These are phyloP conservation scores for Xylaria curta DNA, from an alignment of 495 filamentous ascomycete genomes.

Conservation along the genomic window DNA sequence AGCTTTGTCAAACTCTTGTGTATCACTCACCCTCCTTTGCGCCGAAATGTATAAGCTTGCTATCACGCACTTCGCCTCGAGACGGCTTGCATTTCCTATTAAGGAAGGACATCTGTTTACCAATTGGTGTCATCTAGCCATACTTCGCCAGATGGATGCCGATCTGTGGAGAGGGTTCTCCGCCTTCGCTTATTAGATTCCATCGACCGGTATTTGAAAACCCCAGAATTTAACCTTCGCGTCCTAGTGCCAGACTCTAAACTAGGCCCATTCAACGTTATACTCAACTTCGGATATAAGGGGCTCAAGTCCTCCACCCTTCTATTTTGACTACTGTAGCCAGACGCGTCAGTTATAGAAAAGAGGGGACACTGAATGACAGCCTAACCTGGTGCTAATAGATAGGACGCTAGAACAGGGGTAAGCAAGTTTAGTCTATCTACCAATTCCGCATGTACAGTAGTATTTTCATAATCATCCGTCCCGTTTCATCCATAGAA, in stretches of 20 bases:
- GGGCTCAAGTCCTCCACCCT: not conserved
- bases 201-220: not conserved
- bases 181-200: not conserved
- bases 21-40: not conserved
- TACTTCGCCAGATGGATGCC: not conserved
- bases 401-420: not conserved
- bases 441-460: not conserved
- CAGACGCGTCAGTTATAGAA: not conserved
- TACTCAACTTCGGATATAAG: not conserved
- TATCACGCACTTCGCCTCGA: not conserved
- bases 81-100: not conserved
- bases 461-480: not conserved
- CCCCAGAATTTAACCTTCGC: not conserved
- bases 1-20: not conserved
- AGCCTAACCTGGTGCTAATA: not conserved
- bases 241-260: not conserved
- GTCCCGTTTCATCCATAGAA: conserved; percentile 16
- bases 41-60: not conserved
- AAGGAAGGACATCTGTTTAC: conserved; percentile 6
- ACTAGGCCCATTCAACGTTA: not conserved
- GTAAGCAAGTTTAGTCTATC: not conserved
- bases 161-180: conserved; percentile 9
- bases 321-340: not conserved
- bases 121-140: not conserved
- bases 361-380: not conserved